Percentiles rank a stretch among this genome's conserved stretches.
phyloP scores from a whole-genome alignment of 139 green algal genomes.

The Volvox reticuliferus region DNA sequence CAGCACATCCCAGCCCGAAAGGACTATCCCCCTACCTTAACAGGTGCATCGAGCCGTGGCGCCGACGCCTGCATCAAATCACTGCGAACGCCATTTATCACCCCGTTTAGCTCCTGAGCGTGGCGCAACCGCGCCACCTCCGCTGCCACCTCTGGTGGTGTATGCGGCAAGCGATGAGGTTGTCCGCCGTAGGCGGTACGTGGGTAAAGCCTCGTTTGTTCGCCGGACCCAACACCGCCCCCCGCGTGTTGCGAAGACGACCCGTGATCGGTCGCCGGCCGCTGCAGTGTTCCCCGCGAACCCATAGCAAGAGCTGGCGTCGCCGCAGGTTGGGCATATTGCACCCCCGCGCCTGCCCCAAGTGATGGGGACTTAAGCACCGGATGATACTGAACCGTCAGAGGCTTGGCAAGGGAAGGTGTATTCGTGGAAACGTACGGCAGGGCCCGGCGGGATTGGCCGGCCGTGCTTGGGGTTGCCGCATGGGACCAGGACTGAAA shows the following conservation, averaged over 20 bases:
- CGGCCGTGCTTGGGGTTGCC: too few species aligned
- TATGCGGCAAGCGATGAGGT: neutral
- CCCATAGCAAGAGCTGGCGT: neutral
- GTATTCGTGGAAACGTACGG: conserved; percentile 31
- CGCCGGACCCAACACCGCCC: neutral
- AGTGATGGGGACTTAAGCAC: conserved; percentile 22
- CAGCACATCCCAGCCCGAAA: too few species aligned
- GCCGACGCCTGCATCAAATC: neutral
- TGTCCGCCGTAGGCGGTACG: neutral
- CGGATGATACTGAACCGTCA: conserved; percentile 44
- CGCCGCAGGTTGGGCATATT: neutral
- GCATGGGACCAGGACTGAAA: neutral
- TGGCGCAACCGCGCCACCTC: conserved; percentile 39
- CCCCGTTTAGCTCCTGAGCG: conserved; percentile 29
- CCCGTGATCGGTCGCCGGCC: neutral
- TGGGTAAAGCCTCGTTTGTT: neutral
- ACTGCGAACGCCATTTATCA: conserved; percentile 11
- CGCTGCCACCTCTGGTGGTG: conserved; percentile 35
- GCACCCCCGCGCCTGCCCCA: neutral
- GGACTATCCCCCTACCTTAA: conserved; percentile 13
- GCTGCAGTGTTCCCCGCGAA: neutral
- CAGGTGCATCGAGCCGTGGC: neutral
- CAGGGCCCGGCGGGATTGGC: neutral
- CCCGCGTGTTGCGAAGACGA: neutral
- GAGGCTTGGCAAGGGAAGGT: conserved; percentile 17